phyloP scores from a whole-genome alignment of 352 stramenopile genomes.

The Pythium oligandrum region DNA sequence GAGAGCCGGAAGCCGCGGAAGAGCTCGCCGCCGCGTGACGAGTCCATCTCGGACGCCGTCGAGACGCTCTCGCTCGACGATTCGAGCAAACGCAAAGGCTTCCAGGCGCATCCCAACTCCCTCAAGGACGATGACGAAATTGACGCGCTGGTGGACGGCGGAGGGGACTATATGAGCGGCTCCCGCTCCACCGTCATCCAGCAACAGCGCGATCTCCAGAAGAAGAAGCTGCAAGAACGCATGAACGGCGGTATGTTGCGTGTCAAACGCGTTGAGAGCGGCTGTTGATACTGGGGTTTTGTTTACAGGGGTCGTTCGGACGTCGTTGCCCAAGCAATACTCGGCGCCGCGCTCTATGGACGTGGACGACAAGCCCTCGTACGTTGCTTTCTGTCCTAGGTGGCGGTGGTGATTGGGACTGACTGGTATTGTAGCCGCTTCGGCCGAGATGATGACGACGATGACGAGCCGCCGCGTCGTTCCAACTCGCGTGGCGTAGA shows the following conservation, averaged over 20 bases:
- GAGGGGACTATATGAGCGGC: slow-evolving; percentile 50
- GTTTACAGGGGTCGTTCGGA: slow-evolving; percentile 57
- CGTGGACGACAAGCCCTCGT: slow-evolving; percentile 81
- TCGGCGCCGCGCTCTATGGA: slow-evolving; percentile 66
- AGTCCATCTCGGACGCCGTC: slow-evolving; percentile 46
- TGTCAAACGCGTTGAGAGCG: too few relatives aligned
- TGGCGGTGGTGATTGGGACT: background rate
- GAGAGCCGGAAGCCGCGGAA: slow-evolving; percentile 26
- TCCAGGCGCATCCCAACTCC: slow-evolving; percentile 62
- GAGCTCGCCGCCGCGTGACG: slow-evolving; percentile 21
- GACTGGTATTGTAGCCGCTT: slow-evolving; percentile 42
- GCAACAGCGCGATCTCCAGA: slow-evolving; percentile 81
- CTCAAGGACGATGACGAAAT: slow-evolving; percentile 79
- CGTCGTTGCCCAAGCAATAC: slow-evolving; percentile 73
- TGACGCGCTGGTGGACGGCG: slow-evolving; percentile 42
- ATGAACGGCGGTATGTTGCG: slow-evolving; percentile 56
- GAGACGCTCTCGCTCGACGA: slow-evolving; percentile 62
- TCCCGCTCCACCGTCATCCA: slow-evolving; percentile 77
- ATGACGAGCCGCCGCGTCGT: slow-evolving; percentile 29
- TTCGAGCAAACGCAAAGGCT: slow-evolving; percentile 21
- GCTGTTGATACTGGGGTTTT: background rate
- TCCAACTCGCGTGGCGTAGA: slow-evolving; percentile 1
- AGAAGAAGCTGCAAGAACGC: slow-evolving; percentile 83
- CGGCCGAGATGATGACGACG: slow-evolving; percentile 62
- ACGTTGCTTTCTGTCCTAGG: slow-evolving; percentile 9